Base-by-base conservation (phyloP, 1,139 yeast species). In the Suhomyces terraborum region DNA sequence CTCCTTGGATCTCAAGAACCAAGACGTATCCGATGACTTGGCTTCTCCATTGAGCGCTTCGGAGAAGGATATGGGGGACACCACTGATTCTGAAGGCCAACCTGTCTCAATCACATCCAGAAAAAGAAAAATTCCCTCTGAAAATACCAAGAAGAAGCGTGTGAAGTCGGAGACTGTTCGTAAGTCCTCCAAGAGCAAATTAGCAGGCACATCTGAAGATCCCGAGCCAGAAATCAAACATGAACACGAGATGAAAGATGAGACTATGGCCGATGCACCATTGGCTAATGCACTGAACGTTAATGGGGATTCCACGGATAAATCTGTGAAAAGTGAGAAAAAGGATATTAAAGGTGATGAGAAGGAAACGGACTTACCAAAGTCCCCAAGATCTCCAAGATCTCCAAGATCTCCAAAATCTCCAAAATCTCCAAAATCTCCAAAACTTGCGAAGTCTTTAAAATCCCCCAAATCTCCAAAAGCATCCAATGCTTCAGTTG, bases 111-210 rank as follows among this genome's bases (percentile, higher is more conserved):
- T 37, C 12, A 25, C 58, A 47, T 12, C 58, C 48, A 25, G 54
- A 49, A 17, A 56, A 53, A 16, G 54, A 54, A 7, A 57, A 9
- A 34, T 38, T 30, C 38, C 20, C 9, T 25, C 42, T 2, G 42
- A 39, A n/a, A 26, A 34, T 12, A 13, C 35, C n/a, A 36, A 32
- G 19, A 36, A 33, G 58, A 54, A 31, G 49, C 50, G 29, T 62
- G 59, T 43, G 50, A 62, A 41, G 56, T 53, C 64, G 64, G n/a
- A 67, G 59, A 17, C 41, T 9, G 26, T 19, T 12, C 12, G 24
- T 8, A 30, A 30, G 9, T 12, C 17, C 7, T 30, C 32, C 9
- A 20, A 30, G 6, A 12, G 18, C 3, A 16, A 29, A 9, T 6
- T 16, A 6, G 5, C 16, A 9, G 8, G 2, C 4, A 24, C 8